Evolutionary conservation across 2,329 filamentous ascomycete genomes (phyloP).

Genomic region (Nemania diffusa): DNA sequence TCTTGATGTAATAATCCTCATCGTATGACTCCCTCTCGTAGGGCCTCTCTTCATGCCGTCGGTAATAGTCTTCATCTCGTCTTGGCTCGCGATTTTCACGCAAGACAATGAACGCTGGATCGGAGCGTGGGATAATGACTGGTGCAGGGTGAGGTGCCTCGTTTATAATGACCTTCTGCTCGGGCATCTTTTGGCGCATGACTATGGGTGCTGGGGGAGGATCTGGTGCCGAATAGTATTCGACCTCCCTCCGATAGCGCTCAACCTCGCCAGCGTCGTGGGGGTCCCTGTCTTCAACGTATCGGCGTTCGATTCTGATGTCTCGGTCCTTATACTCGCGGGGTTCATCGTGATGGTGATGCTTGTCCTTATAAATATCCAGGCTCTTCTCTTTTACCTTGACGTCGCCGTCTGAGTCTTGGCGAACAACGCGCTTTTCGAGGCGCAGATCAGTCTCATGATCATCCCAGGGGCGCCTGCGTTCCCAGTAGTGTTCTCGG

Average conservation of each 20-base stretch:
- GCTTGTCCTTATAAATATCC: constrained; percentile 50
- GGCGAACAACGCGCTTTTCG: constrained; percentile 55
- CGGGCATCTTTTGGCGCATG: constrained; percentile 65
- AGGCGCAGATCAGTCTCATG: constrained; percentile 56
- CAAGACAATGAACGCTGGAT: constrained; percentile 58
- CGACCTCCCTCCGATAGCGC: constrained; percentile 69
- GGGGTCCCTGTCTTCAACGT: constrained; percentile 43
- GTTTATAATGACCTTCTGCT: constrained; percentile 70
- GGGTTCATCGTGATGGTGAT: constrained; percentile 38
- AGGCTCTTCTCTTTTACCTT: constrained; percentile 65
- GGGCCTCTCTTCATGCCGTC: constrained; percentile 50
- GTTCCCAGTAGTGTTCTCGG: constrained; percentile 58
- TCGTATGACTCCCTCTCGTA: constrained; percentile 56
- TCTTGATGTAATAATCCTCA: constrained; percentile 58
- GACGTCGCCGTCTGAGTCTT: constrained; percentile 60
- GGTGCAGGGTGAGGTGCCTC: constrained; percentile 65
- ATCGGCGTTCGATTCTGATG: constrained; percentile 47
- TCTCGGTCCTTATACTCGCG: constrained; percentile 47
- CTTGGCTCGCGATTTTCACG: constrained; percentile 54
- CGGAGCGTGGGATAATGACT: constrained; percentile 59
- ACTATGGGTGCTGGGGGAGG: constrained; percentile 63
- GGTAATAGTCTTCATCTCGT: constrained; percentile 38
- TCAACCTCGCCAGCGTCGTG: constrained; percentile 60
- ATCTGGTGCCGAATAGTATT: constrained; percentile 67
- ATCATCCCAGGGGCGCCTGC: constrained; percentile 50